Percentiles rank a stretch among this genome's conserved stretches.
These are phyloP conservation scores for Komagataella pastoris DNA, from an alignment of 805 yeast species.

Conservation along the genomic window DNA sequence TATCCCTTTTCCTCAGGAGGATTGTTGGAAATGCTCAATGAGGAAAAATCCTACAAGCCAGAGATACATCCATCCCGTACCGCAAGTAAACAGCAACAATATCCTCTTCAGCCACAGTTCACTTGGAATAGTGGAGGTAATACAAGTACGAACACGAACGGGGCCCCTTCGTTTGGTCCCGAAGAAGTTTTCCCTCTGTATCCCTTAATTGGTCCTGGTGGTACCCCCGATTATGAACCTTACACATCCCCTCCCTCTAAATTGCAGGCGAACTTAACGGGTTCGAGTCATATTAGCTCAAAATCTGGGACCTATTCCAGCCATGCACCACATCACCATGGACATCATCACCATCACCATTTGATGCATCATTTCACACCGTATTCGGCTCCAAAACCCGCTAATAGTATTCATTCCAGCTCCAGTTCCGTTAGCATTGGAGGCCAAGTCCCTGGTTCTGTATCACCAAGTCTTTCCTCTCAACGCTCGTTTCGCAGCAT, in stretches of 20 bases:
- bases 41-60: not conserved
- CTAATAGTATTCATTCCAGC: conserved; percentile 2
- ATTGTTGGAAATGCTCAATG: conserved; percentile 16
- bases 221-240: conserved; percentile 5
- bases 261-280: not conserved
- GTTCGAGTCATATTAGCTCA: not conserved
- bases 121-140: conserved; percentile 5
- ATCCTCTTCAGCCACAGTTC: conserved; percentile 1
- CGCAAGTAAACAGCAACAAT: not conserved
- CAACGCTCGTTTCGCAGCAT: conserved; percentile 13
- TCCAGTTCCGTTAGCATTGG: conserved; percentile 5
- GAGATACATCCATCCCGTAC: not conserved
- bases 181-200: conserved; percentile 18
- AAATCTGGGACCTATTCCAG: not conserved
- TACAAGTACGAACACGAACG: conserved; percentile 7
- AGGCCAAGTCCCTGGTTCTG: conserved; percentile 2
- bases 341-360: conserved; percentile 6
- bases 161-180: conserved; percentile 12
- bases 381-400: conserved; percentile 3
- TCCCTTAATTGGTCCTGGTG: conserved; percentile 17
- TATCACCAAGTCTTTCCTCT: conserved; percentile 1
- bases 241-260: conserved; percentile 4
- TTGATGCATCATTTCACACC: conserved; percentile 2
- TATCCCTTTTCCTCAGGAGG: conserved; percentile 17
- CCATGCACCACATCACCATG: conserved; percentile 2